A percentile compares a stretch with the other conserved stretches of the same genome.
Conservation (phyloP, 805 yeast species). For the Yarrowia deformans region DNA sequence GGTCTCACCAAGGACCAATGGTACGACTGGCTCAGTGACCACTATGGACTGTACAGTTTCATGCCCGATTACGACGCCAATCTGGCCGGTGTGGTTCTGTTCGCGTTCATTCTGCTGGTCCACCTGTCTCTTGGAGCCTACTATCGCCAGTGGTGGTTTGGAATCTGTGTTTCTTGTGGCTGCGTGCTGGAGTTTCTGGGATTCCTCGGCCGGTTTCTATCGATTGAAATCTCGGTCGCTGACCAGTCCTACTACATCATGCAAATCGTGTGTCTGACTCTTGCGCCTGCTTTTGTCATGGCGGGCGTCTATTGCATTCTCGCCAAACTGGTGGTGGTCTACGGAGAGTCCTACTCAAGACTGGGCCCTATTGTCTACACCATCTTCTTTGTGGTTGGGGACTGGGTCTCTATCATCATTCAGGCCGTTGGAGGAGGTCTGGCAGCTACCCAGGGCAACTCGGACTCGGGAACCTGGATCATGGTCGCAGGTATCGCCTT, state of each 20-base stretch:
- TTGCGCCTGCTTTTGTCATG: constrained; percentile 84
- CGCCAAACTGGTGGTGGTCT: constrained; percentile 66
- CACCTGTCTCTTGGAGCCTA: constrained; percentile 57
- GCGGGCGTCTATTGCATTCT: constrained; percentile 79
- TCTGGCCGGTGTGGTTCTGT: constrained; percentile 61
- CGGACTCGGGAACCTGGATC: constrained; percentile 62
- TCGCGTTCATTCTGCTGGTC: constrained; percentile 56
- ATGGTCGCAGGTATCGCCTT: constrained; percentile 81
- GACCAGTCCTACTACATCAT: constrained; percentile 58
- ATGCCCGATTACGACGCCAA: constrained; percentile 50
- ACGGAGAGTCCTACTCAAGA: constrained; percentile 61
- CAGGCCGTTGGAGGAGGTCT: constrained; percentile 83
- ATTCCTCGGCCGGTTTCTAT: constrained; percentile 70
- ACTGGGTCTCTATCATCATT: constrained; percentile 66
- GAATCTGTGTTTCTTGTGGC: constrained; percentile 54
- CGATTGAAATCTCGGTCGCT: constrained; percentile 51
- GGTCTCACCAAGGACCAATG: constrained; percentile 15
- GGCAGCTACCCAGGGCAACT: constrained; percentile 58
- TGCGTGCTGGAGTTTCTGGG: constrained; percentile 53
- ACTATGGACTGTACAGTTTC: constrained; percentile 20
- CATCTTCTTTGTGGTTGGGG: constrained; percentile 69
- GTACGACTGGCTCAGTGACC: constrained; percentile 30
- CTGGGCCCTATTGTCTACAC: constrained; percentile 65
- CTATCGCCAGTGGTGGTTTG: constrained; percentile 71
- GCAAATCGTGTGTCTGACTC: constrained; percentile 71